Evolutionary conservation across 2,329 filamentous ascomycete species (phyloP), one percentile per base, ranked within the genome.

Genomic region (Colletotrichum sp.): DNA sequence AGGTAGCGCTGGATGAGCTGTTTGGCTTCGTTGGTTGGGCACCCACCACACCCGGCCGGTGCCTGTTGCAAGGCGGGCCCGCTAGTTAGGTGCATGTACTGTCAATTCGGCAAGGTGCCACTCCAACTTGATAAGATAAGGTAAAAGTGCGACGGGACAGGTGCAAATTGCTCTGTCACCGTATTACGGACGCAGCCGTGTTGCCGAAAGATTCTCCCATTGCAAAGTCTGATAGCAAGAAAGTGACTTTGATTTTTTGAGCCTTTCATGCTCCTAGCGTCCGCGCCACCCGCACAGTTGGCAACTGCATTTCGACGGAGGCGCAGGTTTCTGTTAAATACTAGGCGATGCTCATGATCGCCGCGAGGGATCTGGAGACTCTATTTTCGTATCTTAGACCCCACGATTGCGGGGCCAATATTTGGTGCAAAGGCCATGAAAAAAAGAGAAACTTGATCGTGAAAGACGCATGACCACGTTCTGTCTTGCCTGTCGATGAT

Each of bases 21-120:
- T 74, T 74, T 64, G 36, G 61, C 71, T 65, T 21, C 71, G 69
- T 74, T 74, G 72, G 38, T 74, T 62, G 62, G 69, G 62, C 72
- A 74, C 69, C 72, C 56, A 52, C 34, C 36, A 16, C 34, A 36
- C 14, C 34, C 34, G 30, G 10, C 10, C 30, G 34, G 62, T 43
- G 61, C 61, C 55, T 71, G 71, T 66, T 61, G 52, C 34, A 24
- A 59, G 58, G 69, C 30, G 55, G 61, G 66, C 58, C 36, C 24
- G 61, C 67, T 74, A 73, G 71, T 58, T 26, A 70, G 48, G 68
- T 48, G 61, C 18, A 7, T 36, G 34, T 36, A 36, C 68, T 14
- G 59, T 55, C 48, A 61, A 71, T 24, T 24, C 32, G 38, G 38
- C 13, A 56, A 55, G 65, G 30, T 62, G 14, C 58, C 10, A 34